A percentile compares a stretch with the other conserved stretches of the same genome.
phyloP scores from a whole-genome alignment of 163 green algal species.

The Scenedesmus sp. region DNA sequence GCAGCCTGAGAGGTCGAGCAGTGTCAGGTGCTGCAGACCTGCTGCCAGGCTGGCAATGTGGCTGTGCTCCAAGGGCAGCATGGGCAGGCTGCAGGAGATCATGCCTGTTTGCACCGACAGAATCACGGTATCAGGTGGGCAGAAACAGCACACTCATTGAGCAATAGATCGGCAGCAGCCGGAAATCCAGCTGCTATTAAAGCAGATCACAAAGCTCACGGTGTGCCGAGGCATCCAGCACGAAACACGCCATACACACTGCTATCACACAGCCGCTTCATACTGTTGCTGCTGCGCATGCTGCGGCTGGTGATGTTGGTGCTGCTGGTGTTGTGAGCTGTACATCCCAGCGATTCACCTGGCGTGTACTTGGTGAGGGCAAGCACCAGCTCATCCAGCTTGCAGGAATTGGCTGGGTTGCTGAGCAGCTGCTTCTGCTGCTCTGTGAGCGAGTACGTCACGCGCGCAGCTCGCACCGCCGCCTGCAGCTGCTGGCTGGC shows the following conservation, averaged over 20 bases:
- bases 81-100: slow-evolving; percentile 34
- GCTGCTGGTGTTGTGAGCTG: no score
- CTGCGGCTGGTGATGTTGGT: no score
- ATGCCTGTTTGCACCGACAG: no score
- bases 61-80: slow-evolving; percentile 43
- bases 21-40: slow-evolving; percentile 25
- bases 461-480: slow-evolving; percentile 1
- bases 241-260: no score
- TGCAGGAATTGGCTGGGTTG: slow-evolving; percentile 7
- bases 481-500: slow-evolving; percentile 35
- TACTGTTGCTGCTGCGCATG: no score
- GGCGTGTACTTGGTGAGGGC: slow-evolving; percentile 60
- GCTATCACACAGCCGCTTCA: no score
- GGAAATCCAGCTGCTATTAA: not conserved
- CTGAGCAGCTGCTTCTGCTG: slow-evolving; percentile 21
- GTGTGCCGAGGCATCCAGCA: no score
- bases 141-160: no score
- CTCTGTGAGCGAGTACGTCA: not conserved
- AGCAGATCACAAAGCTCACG: no score
- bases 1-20: slow-evolving; percentile 53
- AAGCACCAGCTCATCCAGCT: slow-evolving; percentile 51
- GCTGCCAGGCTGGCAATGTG: slow-evolving; percentile 38
- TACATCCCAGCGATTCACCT: slow-evolving; percentile 54
- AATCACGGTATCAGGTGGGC: no score
- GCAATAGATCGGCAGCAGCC: not conserved